Evolutionary conservation across 306 rosid species (phyloP).

Genomic region (Biancaea sappan): DNA sequence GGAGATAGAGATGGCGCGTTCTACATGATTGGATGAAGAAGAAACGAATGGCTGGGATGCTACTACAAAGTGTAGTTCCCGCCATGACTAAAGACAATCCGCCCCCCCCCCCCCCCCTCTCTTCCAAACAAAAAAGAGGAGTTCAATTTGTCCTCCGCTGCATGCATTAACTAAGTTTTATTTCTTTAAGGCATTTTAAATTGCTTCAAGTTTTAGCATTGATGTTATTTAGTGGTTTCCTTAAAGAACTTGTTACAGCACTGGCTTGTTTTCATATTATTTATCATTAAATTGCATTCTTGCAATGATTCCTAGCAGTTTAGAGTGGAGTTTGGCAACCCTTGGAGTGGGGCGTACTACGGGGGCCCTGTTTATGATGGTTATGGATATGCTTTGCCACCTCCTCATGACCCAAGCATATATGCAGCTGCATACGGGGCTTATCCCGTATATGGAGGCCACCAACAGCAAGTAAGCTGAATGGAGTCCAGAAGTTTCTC

Average conservation of each 20-base stretch:
- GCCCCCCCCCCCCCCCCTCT: too few species aligned
- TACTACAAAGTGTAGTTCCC: too few species aligned
- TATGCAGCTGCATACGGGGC: constrained; percentile 85
- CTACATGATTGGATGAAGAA: too few species aligned
- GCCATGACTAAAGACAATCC: too few species aligned
- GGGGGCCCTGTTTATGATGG: constrained; percentile 84
- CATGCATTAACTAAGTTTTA: not conserved
- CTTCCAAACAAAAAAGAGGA: too few species aligned
- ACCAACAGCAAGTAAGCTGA: constrained; percentile 97
- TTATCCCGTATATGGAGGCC: constrained; percentile 82
- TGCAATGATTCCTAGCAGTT: constrained; percentile 50
- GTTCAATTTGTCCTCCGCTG: constrained; percentile 5
- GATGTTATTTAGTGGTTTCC: not conserved
- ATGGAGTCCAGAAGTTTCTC: constrained; percentile 40
- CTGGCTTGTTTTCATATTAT: not conserved
- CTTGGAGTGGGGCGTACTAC: constrained; percentile 79
- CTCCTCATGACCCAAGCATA: constrained; percentile 83
- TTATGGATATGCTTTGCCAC: constrained; percentile 79
- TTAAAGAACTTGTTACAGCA: not conserved
- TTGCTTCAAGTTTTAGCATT: not conserved
- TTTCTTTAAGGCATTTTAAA: not conserved
- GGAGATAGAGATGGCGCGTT: too few species aligned
- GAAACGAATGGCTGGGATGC: too few species aligned
- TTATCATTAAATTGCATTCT: constrained; percentile 8
- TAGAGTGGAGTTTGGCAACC: constrained; percentile 71